These are phyloP conservation scores for Phaeosphaeriaceae sp. DNA, from an alignment of 2,329 filamentous ascomycete genomes.

Conservation along the genomic window DNA sequence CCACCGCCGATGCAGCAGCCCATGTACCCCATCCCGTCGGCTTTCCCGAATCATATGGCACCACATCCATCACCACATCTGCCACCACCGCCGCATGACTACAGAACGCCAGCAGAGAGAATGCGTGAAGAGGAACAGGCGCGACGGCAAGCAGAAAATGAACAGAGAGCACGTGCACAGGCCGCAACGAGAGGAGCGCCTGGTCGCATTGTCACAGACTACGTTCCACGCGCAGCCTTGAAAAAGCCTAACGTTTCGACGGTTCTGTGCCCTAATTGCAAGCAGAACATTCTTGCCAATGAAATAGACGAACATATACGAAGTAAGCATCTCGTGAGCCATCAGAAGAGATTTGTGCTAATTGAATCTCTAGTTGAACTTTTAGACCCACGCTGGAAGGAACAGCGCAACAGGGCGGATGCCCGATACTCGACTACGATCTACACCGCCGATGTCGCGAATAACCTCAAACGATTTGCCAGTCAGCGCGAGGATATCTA, in stretches of 20 bases:
- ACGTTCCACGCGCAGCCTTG: conserved; percentile 82
- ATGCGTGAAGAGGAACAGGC: conserved; percentile 49
- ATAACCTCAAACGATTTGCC: conserved; percentile 93
- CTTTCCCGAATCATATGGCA: conserved; percentile 37
- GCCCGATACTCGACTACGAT: conserved; percentile 85
- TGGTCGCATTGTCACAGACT: conserved; percentile 87
- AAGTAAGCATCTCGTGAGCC: conserved; percentile 60
- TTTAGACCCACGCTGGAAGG: conserved; percentile 92
- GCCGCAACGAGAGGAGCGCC: conserved; percentile 74
- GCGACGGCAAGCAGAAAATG: conserved; percentile 54
- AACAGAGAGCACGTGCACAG: conserved; percentile 76
- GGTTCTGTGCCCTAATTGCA: conserved; percentile 90
- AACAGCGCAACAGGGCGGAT: conserved; percentile 89
- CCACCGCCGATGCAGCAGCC: conserved; percentile 37
- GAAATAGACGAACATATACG: conserved; percentile 93
- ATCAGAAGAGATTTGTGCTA: conserved; percentile 37
- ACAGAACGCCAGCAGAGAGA: conserved; percentile 39
- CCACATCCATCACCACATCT: conserved; percentile 16
- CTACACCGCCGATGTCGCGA: conserved; percentile 84
- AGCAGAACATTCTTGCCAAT: conserved; percentile 82
- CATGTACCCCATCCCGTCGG: conserved; percentile 37
- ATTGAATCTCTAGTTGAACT: conserved; percentile 71
- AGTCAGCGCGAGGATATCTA: conserved; percentile 89
- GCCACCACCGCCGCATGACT: conserved; percentile 32
- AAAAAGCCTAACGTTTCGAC: conserved; percentile 69